A percentile compares a stretch with the other conserved stretches of the same genome.
Conservation (phyloP, 257 asterid genomes). For the Gentiana straminea region DNA sequence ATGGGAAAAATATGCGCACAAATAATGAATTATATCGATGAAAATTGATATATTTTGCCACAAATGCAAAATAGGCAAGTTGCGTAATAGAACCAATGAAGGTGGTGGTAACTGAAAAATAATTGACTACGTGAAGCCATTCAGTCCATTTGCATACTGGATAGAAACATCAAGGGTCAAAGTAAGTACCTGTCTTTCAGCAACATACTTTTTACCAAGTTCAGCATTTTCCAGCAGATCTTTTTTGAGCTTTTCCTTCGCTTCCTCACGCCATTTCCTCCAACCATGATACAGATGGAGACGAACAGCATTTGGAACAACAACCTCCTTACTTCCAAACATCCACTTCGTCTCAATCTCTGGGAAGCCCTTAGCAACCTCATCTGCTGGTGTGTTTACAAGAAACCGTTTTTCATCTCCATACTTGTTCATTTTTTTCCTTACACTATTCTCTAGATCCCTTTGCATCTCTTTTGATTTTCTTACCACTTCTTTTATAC, state of each 20-base stretch:
- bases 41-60: too few species aligned
- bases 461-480: slow-evolving; percentile 74
- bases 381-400: slow-evolving; percentile 60
- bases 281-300: slow-evolving; percentile 66
- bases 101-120: neutral
- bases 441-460: slow-evolving; percentile 49
- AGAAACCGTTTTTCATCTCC: slow-evolving; percentile 74
- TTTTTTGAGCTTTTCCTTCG: slow-evolving; percentile 47
- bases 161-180: neutral
- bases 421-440: slow-evolving; percentile 54
- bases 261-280: slow-evolving; percentile 92
- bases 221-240: slow-evolving; percentile 63
- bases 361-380: slow-evolving; percentile 84
- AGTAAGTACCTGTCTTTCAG: slow-evolving; percentile 78
- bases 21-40: too few species aligned
- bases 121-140: neutral
- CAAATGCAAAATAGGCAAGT: too few species aligned
- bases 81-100: neutral
- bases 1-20: too few species aligned
- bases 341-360: slow-evolving; percentile 88
- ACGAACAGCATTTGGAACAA: slow-evolving; percentile 62
- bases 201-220: slow-evolving; percentile 72
- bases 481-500: slow-evolving; percentile 49
- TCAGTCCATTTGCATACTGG: neutral
- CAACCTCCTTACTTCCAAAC: slow-evolving; percentile 77